Percentiles rank a stretch among this genome's conserved stretches.
Conservation (phyloP, 2,329 filamentous ascomycete species). For the Fusarium protoensiforme region DNA sequence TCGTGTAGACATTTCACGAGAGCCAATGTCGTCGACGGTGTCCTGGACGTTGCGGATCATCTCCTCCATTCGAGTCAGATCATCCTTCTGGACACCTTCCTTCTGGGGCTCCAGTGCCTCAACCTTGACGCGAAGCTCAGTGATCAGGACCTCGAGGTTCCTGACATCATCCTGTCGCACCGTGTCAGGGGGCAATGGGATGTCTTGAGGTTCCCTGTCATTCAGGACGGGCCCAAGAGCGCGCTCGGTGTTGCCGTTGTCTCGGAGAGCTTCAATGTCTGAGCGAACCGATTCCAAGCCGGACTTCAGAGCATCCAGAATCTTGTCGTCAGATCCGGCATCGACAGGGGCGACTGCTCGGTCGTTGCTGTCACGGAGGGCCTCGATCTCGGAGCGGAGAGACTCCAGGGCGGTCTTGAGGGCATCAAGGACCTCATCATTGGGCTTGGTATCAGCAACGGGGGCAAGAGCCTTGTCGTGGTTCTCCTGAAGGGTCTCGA, state of each 20-base stretch:
- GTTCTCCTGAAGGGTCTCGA: constrained; percentile 66
- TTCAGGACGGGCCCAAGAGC: constrained; percentile 58
- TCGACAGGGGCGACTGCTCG: constrained; percentile 54
- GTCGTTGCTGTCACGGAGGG: constrained; percentile 74
- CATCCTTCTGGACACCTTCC: constrained; percentile 59
- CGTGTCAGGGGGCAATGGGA: constrained; percentile 57
- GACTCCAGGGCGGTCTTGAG: constrained; percentile 81
- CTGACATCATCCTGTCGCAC: constrained; percentile 81
- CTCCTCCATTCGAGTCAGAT: constrained; percentile 66
- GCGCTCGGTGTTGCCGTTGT: constrained; percentile 55
- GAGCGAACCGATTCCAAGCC: constrained; percentile 77
- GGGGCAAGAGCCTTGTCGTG: constrained; percentile 61
- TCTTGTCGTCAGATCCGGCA: constrained; percentile 71
- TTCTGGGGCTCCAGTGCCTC: constrained; percentile 61
- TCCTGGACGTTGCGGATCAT: constrained; percentile 61
- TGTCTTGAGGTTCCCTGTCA: constrained; percentile 38
- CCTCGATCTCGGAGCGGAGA: constrained; percentile 77
- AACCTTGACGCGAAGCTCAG: constrained; percentile 84
- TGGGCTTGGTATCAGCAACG: constrained; percentile 78
- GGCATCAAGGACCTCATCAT: constrained; percentile 85
- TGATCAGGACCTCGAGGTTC: constrained; percentile 85
- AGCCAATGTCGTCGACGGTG: constrained; percentile 58
- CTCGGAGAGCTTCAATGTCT: constrained; percentile 80
- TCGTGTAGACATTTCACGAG: constrained; percentile 42
- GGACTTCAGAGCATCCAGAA: constrained; percentile 84